These are phyloP conservation scores for Geotrichum histeridarum DNA, from an alignment of 1,139 yeast species.

Conservation along the genomic window DNA sequence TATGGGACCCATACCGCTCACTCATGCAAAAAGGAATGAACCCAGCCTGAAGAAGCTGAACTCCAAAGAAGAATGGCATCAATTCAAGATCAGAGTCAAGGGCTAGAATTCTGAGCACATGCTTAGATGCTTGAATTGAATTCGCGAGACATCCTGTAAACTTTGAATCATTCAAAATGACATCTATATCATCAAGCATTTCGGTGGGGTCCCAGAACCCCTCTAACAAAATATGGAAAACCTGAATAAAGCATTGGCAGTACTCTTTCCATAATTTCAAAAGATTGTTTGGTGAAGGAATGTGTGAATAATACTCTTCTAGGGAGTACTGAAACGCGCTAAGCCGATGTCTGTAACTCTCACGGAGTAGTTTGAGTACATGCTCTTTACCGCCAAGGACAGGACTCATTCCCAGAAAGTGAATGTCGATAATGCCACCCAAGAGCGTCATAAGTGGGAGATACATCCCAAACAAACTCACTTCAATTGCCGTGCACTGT, in stretches of 20 bases:
- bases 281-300: slow-evolving; percentile 14
- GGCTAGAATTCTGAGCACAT: slow-evolving; percentile 26
- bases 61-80: slow-evolving; percentile 33
- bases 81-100: slow-evolving; percentile 31
- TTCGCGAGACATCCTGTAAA: slow-evolving; percentile 27
- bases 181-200: slow-evolving; percentile 26
- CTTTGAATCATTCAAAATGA: slow-evolving; percentile 28
- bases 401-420: slow-evolving; percentile 22
- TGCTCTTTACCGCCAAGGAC: slow-evolving; percentile 22
- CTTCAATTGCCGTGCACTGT: slow-evolving; percentile 22
- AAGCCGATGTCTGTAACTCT: slow-evolving; percentile 24
- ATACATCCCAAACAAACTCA: slow-evolving; percentile 30
- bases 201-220: slow-evolving; percentile 32
- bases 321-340: slow-evolving; percentile 27
- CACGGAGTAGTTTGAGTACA: slow-evolving; percentile 23
- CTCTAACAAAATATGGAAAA: slow-evolving; percentile 26
- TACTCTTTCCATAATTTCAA: slow-evolving; percentile 29
- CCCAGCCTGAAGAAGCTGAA: slow-evolving; percentile 31
- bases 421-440: slow-evolving; percentile 28
- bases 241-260: slow-evolving; percentile 28
- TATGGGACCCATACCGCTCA: slow-evolving; percentile 33
- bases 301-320: slow-evolving; percentile 22
- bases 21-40: slow-evolving; percentile 31
- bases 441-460: slow-evolving; percentile 30
- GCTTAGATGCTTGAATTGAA: slow-evolving; percentile 30